Evolutionary conservation across 345 rosid genomes (phyloP).

Genomic region (Citrus medica): DNA sequence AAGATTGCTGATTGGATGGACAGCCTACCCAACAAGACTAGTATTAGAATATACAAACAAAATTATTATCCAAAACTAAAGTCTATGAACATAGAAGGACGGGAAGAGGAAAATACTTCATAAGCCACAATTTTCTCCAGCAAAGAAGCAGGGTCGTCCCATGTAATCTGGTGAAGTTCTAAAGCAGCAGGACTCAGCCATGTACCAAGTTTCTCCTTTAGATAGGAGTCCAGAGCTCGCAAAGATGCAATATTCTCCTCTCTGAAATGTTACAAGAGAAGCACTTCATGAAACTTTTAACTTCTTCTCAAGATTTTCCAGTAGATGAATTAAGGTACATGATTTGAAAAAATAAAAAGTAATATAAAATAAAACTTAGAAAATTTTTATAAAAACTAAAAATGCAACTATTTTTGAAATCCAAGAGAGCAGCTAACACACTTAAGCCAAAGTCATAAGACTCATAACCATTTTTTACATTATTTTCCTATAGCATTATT

Average conservation of each 20-base stretch:
- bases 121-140: constrained; percentile 93
- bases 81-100: neutral
- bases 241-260: constrained; percentile 65
- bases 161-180: constrained; percentile 91
- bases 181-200: constrained; percentile 94
- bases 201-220: constrained; percentile 81
- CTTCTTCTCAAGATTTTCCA: neutral
- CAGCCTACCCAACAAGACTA: constrained; percentile 49
- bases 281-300: neutral
- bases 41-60: constrained; percentile 4
- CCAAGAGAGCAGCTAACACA: neutral
- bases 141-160: constrained; percentile 91
- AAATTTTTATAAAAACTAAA: neutral
- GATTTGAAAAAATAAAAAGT: neutral
- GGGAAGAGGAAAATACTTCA: constrained; percentile 48
- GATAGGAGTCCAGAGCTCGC: constrained; percentile 66
- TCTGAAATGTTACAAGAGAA: constrained; percentile 36
- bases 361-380: neutral
- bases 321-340: too few relatives aligned
- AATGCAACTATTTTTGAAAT: too few relatives aligned
- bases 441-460: neutral
- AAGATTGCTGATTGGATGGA: constrained; percentile 92
- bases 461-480: neutral
- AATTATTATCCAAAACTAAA: neutral
- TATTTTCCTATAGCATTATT: neutral